Conservation (phyloP, 1,284 basidiomycete genomes). For the Erythrobasidium hasegawianum region DNA sequence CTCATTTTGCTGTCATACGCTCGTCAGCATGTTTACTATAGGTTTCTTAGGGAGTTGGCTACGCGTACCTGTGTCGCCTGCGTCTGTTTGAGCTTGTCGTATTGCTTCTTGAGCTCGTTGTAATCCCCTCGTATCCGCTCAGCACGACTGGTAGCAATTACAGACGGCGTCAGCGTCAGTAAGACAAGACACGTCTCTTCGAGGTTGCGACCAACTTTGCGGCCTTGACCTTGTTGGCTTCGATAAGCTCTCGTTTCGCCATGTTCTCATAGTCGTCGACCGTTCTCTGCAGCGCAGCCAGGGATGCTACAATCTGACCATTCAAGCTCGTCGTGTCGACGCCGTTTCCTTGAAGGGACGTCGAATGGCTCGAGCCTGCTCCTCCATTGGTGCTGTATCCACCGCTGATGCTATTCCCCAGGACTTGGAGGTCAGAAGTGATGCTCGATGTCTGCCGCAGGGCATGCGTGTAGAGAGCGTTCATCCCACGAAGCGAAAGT, state of each 20-base stretch:
- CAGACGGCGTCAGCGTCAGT: not conserved
- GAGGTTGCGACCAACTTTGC: conserved; percentile 62
- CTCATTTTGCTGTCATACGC: conserved; percentile 1
- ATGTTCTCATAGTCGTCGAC: conserved; percentile 95
- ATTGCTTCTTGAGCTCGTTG: conserved; percentile 50
- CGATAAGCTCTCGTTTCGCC: conserved; percentile 89
- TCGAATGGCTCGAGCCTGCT: not conserved
- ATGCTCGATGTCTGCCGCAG: conserved; percentile 85
- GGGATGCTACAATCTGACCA: conserved; percentile 88
- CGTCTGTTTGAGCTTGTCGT: conserved; percentile 51
- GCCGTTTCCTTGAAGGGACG: conserved; percentile 33
- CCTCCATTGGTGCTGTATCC: not conserved
- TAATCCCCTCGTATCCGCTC: conserved; percentile 52
- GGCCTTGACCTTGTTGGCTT: conserved; percentile 90
- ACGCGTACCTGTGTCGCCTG: conserved; percentile 46
- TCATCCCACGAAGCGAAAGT: conserved; percentile 59
- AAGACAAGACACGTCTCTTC: not conserved
- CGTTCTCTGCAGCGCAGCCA: conserved; percentile 84
- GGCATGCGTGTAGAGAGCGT: conserved; percentile 87
- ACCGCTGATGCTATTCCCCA: conserved; percentile 35
- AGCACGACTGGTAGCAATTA: conserved; percentile 48
- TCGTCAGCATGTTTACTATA: too few relatives aligned
- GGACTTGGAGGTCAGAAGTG: conserved; percentile 64
- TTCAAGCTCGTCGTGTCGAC: conserved; percentile 36
- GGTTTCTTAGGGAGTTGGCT: not conserved